phyloP scores from a whole-genome alignment of 2,329 filamentous ascomycete species.

The Colletotrichum godetiae region DNA sequence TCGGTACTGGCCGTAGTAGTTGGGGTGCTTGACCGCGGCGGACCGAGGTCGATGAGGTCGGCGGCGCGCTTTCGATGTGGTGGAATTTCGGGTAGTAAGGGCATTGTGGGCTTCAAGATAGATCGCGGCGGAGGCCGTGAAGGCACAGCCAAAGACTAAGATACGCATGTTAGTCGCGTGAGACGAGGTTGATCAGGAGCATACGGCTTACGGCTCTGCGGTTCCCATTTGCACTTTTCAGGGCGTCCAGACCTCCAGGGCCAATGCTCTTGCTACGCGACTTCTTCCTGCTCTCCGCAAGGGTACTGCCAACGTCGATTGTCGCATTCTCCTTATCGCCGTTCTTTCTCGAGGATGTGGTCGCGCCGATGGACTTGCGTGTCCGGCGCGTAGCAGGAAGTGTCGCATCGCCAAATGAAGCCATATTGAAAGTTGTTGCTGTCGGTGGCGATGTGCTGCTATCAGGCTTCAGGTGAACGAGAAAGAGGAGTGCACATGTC shows the following conservation, averaged over 20 bases:
- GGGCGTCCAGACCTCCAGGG: slow-evolving; percentile 86
- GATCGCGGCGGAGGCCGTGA: slow-evolving; percentile 68
- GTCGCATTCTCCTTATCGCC: slow-evolving; percentile 84
- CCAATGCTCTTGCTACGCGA: slow-evolving; percentile 96
- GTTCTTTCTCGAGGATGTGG: slow-evolving; percentile 17
- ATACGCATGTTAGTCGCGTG: slow-evolving; percentile 37
- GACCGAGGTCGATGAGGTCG: slow-evolving; percentile 37
- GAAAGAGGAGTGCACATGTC: slow-evolving; percentile 20
- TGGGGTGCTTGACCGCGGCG: slow-evolving; percentile 52
- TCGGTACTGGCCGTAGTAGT: slow-evolving; percentile 46
- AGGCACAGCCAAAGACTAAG: slow-evolving; percentile 66
- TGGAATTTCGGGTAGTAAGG: slow-evolving; percentile 74
- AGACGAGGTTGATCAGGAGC: not conserved
- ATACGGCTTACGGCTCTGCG: slow-evolving; percentile 75
- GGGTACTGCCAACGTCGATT: slow-evolving; percentile 68
- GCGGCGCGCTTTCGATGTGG: slow-evolving; percentile 62
- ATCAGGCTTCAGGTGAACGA: slow-evolving; percentile 4
- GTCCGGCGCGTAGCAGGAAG: slow-evolving; percentile 66
- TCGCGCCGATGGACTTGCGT: slow-evolving; percentile 76
- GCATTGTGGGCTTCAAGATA: slow-evolving; percentile 84
- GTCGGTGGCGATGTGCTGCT: not conserved
- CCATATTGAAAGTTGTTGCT: slow-evolving; percentile 45
- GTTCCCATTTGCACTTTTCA: slow-evolving; percentile 81
- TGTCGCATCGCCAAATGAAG: slow-evolving; percentile 57
- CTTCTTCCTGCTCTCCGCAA: slow-evolving; percentile 70